Evolutionary conservation across 495 filamentous ascomycete genomes (phyloP).

Genomic region (Talaromyces borbonicus): DNA sequence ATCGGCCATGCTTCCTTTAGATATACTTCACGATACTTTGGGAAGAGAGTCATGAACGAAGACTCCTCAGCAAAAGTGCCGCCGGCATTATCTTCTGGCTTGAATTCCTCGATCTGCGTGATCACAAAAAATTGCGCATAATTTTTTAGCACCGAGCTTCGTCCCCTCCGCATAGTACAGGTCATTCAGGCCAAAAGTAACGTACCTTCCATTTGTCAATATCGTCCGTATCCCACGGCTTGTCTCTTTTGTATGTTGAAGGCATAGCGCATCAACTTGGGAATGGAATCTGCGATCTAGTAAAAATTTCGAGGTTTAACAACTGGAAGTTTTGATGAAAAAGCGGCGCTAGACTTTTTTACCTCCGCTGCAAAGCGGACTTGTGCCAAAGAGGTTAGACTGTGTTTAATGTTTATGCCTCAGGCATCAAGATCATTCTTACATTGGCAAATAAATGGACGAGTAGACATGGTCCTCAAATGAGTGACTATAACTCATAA

Average conservation of each 20-base stretch:
- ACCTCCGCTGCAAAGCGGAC: not conserved
- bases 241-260: constrained; percentile 86
- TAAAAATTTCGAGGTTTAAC: constrained; percentile 4
- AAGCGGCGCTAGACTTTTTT: constrained; percentile 4
- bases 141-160: not conserved
- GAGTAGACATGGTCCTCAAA: too few species aligned
- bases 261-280: constrained; percentile 52
- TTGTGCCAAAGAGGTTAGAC: not conserved
- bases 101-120: constrained; percentile 67
- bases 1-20: constrained; percentile 85
- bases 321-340: too few species aligned
- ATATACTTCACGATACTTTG: constrained; percentile 95
- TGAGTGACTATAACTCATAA: too few species aligned
- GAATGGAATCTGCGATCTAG: too few species aligned
- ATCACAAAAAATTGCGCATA: not conserved
- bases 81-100: constrained; percentile 68
- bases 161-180: not conserved
- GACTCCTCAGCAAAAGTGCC: constrained; percentile 91
- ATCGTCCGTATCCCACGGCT: constrained; percentile 96
- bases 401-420: not conserved
- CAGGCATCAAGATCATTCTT: not conserved
- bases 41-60: constrained; percentile 84
- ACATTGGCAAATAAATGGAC: too few species aligned
- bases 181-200: constrained; percentile 5
- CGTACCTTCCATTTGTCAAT: constrained; percentile 92